A percentile compares a stretch with the other conserved stretches of the same genome.
Evolutionary conservation across 177 flowering plant genomes (phyloP).

Genomic region (Vitis hybrid): DNA sequence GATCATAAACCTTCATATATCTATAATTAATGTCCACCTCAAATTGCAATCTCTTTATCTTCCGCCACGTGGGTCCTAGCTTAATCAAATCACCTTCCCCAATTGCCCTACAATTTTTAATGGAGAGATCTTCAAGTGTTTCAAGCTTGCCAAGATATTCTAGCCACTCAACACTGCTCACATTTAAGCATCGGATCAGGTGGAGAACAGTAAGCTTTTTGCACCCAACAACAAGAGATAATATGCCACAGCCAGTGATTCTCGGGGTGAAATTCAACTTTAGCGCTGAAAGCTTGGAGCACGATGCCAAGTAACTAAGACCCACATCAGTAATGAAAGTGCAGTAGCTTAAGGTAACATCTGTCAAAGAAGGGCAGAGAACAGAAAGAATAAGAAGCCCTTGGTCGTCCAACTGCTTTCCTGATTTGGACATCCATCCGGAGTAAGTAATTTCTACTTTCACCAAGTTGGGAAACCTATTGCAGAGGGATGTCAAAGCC

Average conservation of each 20-base stretch:
- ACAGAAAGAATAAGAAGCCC: constrained; percentile 61
- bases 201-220: constrained; percentile 60
- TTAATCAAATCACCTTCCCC: constrained; percentile 84
- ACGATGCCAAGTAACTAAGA: constrained; percentile 58
- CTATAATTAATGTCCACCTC: constrained; percentile 77
- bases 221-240: constrained; percentile 72
- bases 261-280: constrained; percentile 69
- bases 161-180: constrained; percentile 76
- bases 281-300: constrained; percentile 62
- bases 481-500: constrained; percentile 63
- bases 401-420: constrained; percentile 75
- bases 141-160: constrained; percentile 73
- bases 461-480: constrained; percentile 54
- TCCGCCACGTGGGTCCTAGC: constrained; percentile 70
- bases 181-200: constrained; percentile 67
- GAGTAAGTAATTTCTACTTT: constrained; percentile 63
- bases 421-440: constrained; percentile 85
- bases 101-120: constrained; percentile 77
- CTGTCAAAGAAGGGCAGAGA: constrained; percentile 46
- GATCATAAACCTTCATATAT: constrained; percentile 70
- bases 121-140: constrained; percentile 59
- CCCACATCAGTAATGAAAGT: constrained; percentile 76
- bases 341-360: constrained; percentile 73
- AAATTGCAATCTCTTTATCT: constrained; percentile 59
- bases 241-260: constrained; percentile 76